Conservation (phyloP, 1,284 basidiomycete species). For the Bjerkandera adusta region DNA sequence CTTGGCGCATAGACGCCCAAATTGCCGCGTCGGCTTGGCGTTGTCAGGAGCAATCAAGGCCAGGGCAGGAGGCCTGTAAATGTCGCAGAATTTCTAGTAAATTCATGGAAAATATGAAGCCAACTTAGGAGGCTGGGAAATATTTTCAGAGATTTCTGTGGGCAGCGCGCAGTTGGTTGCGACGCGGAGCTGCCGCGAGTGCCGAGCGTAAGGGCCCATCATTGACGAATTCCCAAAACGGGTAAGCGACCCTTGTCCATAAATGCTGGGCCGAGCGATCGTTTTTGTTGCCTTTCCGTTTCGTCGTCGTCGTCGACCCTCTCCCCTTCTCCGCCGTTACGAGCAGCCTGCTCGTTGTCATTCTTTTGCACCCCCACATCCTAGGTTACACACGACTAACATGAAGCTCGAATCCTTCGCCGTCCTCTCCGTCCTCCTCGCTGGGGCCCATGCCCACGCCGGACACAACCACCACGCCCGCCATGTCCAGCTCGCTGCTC, state of each 20-base stretch:
- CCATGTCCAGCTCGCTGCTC: background rate
- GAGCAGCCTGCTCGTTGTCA: conserved; percentile 15
- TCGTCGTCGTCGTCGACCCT: conserved; percentile 14
- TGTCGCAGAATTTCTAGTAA: too few relatives aligned
- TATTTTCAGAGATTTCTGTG: too few relatives aligned
- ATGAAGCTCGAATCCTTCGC: conserved; percentile 45
- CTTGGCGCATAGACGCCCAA: too few relatives aligned
- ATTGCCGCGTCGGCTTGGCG: too few relatives aligned
- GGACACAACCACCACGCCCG: conserved; percentile 25
- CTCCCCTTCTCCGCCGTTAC: conserved; percentile 7
- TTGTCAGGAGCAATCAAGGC: too few relatives aligned
- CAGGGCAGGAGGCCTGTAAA: too few relatives aligned
- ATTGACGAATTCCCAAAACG: conserved; percentile 4
- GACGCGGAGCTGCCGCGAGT: conserved; percentile 3
- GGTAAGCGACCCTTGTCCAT: conserved; percentile 11
- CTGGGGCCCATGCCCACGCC: conserved; percentile 34
- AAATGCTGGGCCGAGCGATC: conserved; percentile 4
- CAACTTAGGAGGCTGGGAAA: too few relatives aligned
- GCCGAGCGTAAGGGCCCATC: too few relatives aligned
- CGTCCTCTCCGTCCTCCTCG: conserved; percentile 42
- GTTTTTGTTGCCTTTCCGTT: conserved; percentile 9
- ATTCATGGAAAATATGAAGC: too few relatives aligned
- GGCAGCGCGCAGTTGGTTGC: too few relatives aligned
- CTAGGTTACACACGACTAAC: conserved; percentile 17
- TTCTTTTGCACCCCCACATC: conserved; percentile 13